Percentiles rank a stretch among this genome's conserved stretches.
phyloP scores from a whole-genome alignment of 179 eudicot species.

The Silene noctiflora region DNA sequence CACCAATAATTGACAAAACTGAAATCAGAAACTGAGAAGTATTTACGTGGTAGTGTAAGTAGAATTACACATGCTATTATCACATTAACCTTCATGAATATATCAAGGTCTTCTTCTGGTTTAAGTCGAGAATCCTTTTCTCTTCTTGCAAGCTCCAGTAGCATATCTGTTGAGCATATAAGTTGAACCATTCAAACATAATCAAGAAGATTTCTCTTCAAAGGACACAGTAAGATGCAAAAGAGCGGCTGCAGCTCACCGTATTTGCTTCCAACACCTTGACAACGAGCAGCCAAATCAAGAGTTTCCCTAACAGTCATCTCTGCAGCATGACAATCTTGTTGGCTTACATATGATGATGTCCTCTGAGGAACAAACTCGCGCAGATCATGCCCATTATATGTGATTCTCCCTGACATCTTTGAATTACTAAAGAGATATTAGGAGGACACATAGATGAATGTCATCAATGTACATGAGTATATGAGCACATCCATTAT shows the following conservation, averaged over 20 bases:
- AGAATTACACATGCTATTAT: conserved; percentile 9
- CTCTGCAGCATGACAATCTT: conserved; percentile 91
- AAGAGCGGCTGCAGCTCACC: conserved; percentile 44
- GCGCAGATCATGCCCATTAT: conserved; percentile 77
- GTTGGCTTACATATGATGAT: conserved; percentile 84
- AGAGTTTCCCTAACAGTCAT: conserved; percentile 96
- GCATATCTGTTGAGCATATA: conserved; percentile 64
- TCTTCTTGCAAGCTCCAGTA: conserved; percentile 88
- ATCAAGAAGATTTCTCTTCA: neutral
- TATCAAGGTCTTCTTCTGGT: conserved; percentile 93
- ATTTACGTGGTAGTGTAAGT: conserved; percentile 5
- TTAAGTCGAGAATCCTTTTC: conserved; percentile 65
- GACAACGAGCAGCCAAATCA: conserved; percentile 81
- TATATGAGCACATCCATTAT: neutral
- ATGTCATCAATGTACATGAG: neutral
- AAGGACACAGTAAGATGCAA: conserved; percentile 6
- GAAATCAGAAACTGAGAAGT: conserved; percentile 7
- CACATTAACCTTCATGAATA: conserved; percentile 72
- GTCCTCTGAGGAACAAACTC: conserved; percentile 97
- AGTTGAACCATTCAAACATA: conserved; percentile 21
- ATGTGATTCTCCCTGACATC: conserved; percentile 85
- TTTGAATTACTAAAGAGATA: conserved; percentile 42
- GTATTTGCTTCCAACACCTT: conserved; percentile 88
- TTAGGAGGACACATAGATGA: conserved; percentile 20
- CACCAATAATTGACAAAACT: conserved; percentile 17